Base-by-base conservation (phyloP, 2,329 filamentous ascomycete genomes). In the Ophiostoma perfectum region DNA sequence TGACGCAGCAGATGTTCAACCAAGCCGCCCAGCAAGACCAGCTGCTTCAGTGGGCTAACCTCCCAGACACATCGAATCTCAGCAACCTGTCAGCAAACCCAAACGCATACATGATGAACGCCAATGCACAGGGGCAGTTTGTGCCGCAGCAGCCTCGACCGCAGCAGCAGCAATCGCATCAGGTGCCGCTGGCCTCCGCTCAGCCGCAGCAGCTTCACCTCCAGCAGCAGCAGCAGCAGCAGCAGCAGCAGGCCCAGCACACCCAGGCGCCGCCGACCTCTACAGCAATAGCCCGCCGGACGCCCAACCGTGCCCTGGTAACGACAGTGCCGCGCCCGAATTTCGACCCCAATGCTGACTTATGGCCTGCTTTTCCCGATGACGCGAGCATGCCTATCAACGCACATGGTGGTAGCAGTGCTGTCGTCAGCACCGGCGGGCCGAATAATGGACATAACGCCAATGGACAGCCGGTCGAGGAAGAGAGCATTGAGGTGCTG, bases 401-500 rank as follows among this genome's bases (percentile, higher is more conserved):
- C 44, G 16, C 60, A n/a, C 16, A 42, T 9, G 60, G 60, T 9
- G 60, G 18, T 36, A 62, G 47, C 14, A 63, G 49, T 27, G 63
- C 49, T 16, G 41, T 18, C 9, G 65, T 58, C 60, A 27, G 11
- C 52, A 64, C 18, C 4, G 36, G 47, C 41, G 39, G 18, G 12
- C 52, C 42, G 44, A 49, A 18, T n/a, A 49, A 45, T 7, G 65
- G 64, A 44, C 42, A 72, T n/a, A 60, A 67, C 3, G 66, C 65
- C 58, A 60, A 72, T 12, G 65, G 69, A 2, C 41, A 80, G 14
- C 70, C 71, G 68, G 80, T 80, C 55, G 86, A 88, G 76, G 81
- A 87, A 74, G 89, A 96, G 72, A 92, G 88, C 72, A 84, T 96
- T 70, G 90, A 93, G 71, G 83, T 90, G 67, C 80, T 97, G 70